Evolutionary conservation across 306 rosid species (phyloP).

Genomic region (Amphicarpaea edgeworthii): DNA sequence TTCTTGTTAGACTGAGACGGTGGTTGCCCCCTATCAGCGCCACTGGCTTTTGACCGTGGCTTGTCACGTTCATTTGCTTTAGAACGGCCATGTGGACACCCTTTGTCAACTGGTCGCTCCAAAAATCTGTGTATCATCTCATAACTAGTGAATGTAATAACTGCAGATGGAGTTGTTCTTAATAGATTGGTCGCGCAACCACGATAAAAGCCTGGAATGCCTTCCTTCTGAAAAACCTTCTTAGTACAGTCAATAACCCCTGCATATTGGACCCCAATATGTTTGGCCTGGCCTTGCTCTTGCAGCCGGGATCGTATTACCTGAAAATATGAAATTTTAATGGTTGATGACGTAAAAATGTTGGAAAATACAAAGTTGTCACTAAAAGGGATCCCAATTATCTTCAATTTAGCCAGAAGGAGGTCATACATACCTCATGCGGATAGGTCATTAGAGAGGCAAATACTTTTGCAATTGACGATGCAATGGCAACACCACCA

Average conservation of each 20-base stretch:
- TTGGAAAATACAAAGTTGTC: conserved; percentile 1
- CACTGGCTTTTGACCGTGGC: conserved; percentile 40
- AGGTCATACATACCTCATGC: conserved; percentile 67
- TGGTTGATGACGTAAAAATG: neutral
- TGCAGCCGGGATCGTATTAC: conserved; percentile 91
- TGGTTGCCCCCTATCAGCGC: conserved; percentile 44
- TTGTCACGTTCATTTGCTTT: conserved; percentile 46
- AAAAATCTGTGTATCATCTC: conserved; percentile 89
- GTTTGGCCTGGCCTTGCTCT: conserved; percentile 93
- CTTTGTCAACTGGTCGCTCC: conserved; percentile 49
- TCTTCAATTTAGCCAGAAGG: conserved; percentile 26
- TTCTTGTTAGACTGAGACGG: conserved; percentile 58
- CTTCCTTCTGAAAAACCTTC: conserved; percentile 87
- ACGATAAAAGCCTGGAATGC: conserved; percentile 82
- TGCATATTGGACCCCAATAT: conserved; percentile 48
- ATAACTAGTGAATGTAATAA: conserved; percentile 89
- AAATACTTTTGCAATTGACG: conserved; percentile 80
- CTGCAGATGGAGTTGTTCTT: conserved; percentile 96
- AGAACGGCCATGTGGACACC: conserved; percentile 46
- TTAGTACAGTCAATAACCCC: conserved; percentile 85
- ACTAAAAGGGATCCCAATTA: neutral
- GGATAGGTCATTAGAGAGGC: conserved; percentile 93
- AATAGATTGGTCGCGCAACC: conserved; percentile 91
- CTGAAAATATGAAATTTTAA: conserved; percentile 47
- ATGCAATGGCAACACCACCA: conserved; percentile 73